Base-by-base conservation (phyloP, 1,284 basidiomycete genomes). In the Volvariella volvacea region DNA sequence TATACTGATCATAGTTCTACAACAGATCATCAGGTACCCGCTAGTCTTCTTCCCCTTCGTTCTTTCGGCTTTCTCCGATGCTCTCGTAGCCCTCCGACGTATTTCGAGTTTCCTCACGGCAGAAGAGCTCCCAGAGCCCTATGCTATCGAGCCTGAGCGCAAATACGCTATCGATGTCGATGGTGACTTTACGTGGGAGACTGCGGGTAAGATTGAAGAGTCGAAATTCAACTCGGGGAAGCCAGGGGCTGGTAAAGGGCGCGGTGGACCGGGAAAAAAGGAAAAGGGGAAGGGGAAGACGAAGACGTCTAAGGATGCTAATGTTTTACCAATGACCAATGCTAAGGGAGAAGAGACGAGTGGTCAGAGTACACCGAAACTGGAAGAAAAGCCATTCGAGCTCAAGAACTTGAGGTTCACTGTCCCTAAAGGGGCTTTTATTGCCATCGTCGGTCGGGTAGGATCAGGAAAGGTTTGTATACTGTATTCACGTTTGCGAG, bases 161-260 rank as follows among this genome's bases (percentile, higher is more conserved):
- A 60, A 68, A 34, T 57, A 58, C 41, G 83, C 80, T 4, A 62
- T 89, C 30, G 61, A 71, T 1, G 71, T 81, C 8, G 70, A 82
- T 43, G 86, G 78, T 1, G 75, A 77, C 53, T 89, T 88, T 61
- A 67, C 72, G 4, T 88, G 85, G 81, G 85, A 88, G 55, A 68
- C 68, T 0, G 64, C 64, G 6, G 59, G 61, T 33, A 67, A 70
- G 52, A 49, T 58, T 14, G 62, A 54, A 10, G 34, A 15, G n/a
- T 53, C 42, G 8, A 51, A 55, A 45, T 48, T 50, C 40, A 45
- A 47, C 15, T 45, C 62, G 54, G 64, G 64, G 65, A 46, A 44
- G 38, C 42, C 28, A 16, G 17, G 19, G 32, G 41, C 32, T 21
- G 43, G 25, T 15, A 48, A 41, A 34, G 45, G 48, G 31, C 30